phyloP scores from a whole-genome alignment of 1,284 basidiomycete species.

The Fomitopsis schrenkii region DNA sequence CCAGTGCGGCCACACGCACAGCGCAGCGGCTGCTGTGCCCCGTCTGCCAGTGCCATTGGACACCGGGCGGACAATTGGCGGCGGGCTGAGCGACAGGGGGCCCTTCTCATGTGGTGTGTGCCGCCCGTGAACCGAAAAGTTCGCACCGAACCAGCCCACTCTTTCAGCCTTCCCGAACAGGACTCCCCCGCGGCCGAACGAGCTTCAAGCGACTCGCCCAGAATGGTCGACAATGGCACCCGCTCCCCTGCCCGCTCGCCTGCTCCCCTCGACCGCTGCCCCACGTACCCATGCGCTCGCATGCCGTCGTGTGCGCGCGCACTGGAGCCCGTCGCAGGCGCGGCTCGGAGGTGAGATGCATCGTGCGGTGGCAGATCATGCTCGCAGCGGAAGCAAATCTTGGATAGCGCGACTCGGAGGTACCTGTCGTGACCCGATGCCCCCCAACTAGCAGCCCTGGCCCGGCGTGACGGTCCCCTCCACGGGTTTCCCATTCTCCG shows the following conservation, averaged over 20 bases:
- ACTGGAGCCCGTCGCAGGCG: too few relatives aligned
- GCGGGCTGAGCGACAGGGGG: neutral
- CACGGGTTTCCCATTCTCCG: neutral
- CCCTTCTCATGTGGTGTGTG: constrained; percentile 4
- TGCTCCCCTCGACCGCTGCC: neutral
- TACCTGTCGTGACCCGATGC: constrained; percentile 1
- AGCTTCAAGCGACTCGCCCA: constrained; percentile 9
- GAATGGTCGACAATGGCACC: constrained; percentile 9
- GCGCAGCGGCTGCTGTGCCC: neutral
- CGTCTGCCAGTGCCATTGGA: too few relatives aligned
- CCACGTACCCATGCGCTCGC: too few relatives aligned
- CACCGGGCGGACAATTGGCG: neutral
- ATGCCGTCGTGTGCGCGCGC: too few relatives aligned
- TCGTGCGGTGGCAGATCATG: constrained; percentile 14
- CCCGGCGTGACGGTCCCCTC: neutral
- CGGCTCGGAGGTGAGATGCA: neutral
- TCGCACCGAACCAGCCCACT: constrained; percentile 13
- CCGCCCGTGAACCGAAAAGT: constrained; percentile 6
- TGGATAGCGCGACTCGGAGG: constrained; percentile 8
- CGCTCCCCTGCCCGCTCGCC: neutral
- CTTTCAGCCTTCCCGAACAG: constrained; percentile 23
- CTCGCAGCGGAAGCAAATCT: constrained; percentile 20
- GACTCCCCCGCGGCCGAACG: constrained; percentile 7
- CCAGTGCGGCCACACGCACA: neutral
- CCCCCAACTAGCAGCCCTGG: neutral